phyloP scores from a whole-genome alignment of 805 yeast genomes.

The Starmerella ratchasimensis region DNA sequence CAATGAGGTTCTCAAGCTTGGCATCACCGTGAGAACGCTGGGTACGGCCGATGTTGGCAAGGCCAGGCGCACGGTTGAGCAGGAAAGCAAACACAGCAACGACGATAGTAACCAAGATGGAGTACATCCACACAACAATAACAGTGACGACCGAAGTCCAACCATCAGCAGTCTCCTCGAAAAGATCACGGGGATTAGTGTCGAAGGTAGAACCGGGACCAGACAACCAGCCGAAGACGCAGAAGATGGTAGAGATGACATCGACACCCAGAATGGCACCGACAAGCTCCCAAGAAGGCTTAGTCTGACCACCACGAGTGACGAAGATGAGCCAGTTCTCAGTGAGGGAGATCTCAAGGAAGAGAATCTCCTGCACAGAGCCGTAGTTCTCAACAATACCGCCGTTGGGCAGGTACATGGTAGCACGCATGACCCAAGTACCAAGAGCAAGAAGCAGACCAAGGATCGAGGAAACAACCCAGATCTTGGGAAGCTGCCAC shows the following conservation, averaged over 20 bases:
- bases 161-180: constrained; percentile 57
- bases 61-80: constrained; percentile 31
- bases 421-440: constrained; percentile 88
- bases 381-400: constrained; percentile 94
- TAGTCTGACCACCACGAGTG: constrained; percentile 96
- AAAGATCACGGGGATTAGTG: constrained; percentile 24
- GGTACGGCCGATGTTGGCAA: constrained; percentile 27
- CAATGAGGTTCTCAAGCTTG: constrained; percentile 28
- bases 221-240: constrained; percentile 82
- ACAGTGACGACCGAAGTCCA: constrained; percentile 93
- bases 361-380: constrained; percentile 83
- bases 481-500: constrained; percentile 94
- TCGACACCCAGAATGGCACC: constrained; percentile 89
- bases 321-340: constrained; percentile 96
- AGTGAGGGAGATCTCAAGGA: constrained; percentile 87
- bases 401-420: constrained; percentile 64
- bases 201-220: constrained; percentile 25
- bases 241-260: constrained; percentile 81
- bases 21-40: constrained; percentile 24
- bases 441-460: constrained; percentile 80
- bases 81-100: constrained; percentile 91
- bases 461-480: constrained; percentile 89
- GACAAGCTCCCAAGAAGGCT: constrained; percentile 95
- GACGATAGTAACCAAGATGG: constrained; percentile 90
- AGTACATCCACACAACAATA: constrained; percentile 85